These are phyloP conservation scores for Penicillium rolfsii DNA, from an alignment of 2,329 filamentous ascomycete genomes.

Conservation along the genomic window DNA sequence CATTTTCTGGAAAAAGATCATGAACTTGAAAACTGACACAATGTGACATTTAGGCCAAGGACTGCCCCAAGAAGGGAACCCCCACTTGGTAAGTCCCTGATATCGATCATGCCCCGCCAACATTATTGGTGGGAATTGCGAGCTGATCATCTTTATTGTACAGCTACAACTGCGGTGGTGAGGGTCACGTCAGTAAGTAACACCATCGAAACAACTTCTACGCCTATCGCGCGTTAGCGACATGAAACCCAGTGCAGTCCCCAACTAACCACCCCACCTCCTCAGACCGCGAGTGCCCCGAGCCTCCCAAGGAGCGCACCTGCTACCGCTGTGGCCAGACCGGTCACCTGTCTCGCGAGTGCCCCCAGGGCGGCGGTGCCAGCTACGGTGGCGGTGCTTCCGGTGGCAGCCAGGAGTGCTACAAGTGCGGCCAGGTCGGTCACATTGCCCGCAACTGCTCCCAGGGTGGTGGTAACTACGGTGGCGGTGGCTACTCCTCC, in stretches of 20 bases:
- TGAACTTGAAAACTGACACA: conserved; percentile 23
- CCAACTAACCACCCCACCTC: conserved; percentile 13
- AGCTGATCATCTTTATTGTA: conserved; percentile 8
- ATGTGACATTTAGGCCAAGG: conserved; percentile 65
- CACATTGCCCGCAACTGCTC: conserved; percentile 80
- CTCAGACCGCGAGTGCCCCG: conserved; percentile 83
- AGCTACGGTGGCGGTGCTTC: conserved; percentile 45
- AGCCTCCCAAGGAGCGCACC: conserved; percentile 81
- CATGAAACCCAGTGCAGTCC: background rate
- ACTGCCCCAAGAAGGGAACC: conserved; percentile 82
- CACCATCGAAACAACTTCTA: conserved; percentile 2
- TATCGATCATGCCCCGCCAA: conserved; percentile 9
- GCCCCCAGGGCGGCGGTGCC: conserved; percentile 50
- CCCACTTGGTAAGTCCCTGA: conserved; percentile 70
- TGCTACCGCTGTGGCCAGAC: conserved; percentile 70
- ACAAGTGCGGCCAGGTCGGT: conserved; percentile 96
- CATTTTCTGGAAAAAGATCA: background rate
- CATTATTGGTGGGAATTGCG: conserved; percentile 6
- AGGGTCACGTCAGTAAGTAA: conserved; percentile 77
- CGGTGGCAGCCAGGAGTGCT: conserved; percentile 72
- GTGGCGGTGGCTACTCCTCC: conserved; percentile 32
- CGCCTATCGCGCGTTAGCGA: background rate
- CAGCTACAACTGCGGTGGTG: conserved; percentile 82
- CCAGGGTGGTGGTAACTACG: conserved; percentile 55
- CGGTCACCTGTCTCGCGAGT: conserved; percentile 89